Percentiles rank a stretch among this genome's conserved stretches.
These are phyloP conservation scores for Aspergillus ostianus DNA, from an alignment of 495 filamentous ascomycete species.

Conservation along the genomic window DNA sequence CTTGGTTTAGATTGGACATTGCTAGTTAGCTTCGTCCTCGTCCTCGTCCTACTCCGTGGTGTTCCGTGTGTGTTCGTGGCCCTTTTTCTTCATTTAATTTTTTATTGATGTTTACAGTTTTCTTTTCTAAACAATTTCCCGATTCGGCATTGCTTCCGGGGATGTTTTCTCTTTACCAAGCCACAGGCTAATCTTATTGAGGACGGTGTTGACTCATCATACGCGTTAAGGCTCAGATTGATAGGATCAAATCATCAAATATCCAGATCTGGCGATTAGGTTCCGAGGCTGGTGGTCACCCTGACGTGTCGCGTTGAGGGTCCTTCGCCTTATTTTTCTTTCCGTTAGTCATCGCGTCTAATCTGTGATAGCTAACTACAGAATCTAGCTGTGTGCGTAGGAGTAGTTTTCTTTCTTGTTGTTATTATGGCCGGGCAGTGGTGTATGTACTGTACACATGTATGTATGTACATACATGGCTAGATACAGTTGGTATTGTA, in stretches of 20 bases:
- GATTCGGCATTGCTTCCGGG: too few species aligned
- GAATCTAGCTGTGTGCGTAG: too few species aligned
- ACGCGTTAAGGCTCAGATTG: constrained; percentile 2
- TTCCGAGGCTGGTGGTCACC: not conserved
- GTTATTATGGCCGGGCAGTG: too few species aligned
- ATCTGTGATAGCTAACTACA: too few species aligned
- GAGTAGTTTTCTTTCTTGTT: too few species aligned
- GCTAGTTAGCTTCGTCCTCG: not conserved
- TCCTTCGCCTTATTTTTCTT: not conserved
- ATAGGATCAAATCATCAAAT: constrained; percentile 3
- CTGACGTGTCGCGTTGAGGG: constrained; percentile 1
- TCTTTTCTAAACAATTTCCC: not conserved
- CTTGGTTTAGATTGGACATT: not conserved
- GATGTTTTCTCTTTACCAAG: too few species aligned
- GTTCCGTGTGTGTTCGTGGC: not conserved
- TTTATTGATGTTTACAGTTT: not conserved
- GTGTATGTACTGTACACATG: too few species aligned
- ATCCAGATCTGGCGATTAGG: constrained; percentile 3
- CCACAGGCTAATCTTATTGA: not conserved
- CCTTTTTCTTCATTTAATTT: not conserved
- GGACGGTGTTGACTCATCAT: constrained; percentile 1
- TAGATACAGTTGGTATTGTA: not conserved
- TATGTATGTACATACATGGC: not conserved
- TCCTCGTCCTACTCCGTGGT: not conserved
- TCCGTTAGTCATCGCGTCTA: not conserved